Evolutionary conservation across 108 stramenopile species (phyloP).

Genomic region (Fistulifera pelliculosa): DNA sequence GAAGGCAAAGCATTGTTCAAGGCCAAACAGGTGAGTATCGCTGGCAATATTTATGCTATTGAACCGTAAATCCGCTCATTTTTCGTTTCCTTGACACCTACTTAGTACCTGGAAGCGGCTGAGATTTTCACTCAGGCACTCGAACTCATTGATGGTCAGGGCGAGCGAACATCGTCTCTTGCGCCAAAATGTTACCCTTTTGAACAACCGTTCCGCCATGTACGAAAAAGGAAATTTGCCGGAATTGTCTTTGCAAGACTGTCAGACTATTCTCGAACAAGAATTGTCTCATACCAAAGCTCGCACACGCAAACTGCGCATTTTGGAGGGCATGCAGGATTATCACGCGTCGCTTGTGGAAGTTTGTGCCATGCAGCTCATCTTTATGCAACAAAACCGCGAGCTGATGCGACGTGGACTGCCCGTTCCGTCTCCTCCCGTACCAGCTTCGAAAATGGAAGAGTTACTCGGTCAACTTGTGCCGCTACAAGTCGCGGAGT

Average conservation of each 20-base stretch:
- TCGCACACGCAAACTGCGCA: slow-evolving; percentile 65
- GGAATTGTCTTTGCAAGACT: slow-evolving; percentile 77
- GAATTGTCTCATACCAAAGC: slow-evolving; percentile 71
- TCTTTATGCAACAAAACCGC: slow-evolving; percentile 79
- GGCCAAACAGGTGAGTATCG: slow-evolving; percentile 47
- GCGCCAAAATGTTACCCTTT: slow-evolving; percentile 71
- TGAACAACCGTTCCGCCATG: slow-evolving; percentile 90
- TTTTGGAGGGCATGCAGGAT: slow-evolving; percentile 51
- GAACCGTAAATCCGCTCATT: too few relatives aligned
- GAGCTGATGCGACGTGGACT: slow-evolving; percentile 68
- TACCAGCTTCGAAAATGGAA: slow-evolving; percentile 73
- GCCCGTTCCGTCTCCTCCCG: slow-evolving; percentile 63
- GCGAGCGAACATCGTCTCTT: slow-evolving; percentile 19
- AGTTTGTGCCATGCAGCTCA: slow-evolving; percentile 73
- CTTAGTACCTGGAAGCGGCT: slow-evolving; percentile 69
- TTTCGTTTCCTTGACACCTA: too few relatives aligned
- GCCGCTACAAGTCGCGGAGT: slow-evolving; percentile 54
- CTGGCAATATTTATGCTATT: too few relatives aligned
- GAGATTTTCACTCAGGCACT: slow-evolving; percentile 72
- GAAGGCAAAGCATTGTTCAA: slow-evolving; percentile 78
- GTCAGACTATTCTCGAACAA: slow-evolving; percentile 47
- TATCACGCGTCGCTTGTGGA: slow-evolving; percentile 41
- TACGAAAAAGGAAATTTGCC: slow-evolving; percentile 82
- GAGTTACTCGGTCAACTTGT: slow-evolving; percentile 56
- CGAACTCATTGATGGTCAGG: slow-evolving; percentile 41